Base-by-base conservation (phyloP, 768 basidiomycete genomes). In the Leccinum subtestaceum region DNA sequence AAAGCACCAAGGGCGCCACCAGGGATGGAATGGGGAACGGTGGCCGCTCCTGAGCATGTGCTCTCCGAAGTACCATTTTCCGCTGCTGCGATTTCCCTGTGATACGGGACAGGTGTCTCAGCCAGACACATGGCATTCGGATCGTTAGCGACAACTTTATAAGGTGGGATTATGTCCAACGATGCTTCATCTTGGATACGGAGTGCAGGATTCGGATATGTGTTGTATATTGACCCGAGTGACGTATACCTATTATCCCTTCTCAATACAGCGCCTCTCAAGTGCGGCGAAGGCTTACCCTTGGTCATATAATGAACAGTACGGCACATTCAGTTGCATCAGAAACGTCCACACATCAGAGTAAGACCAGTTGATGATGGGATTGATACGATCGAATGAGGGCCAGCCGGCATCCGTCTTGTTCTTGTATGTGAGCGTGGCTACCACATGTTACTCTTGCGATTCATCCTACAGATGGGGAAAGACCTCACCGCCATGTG, bases 341-440 rank as follows among this genome's bases (percentile, higher is more conserved):
- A 99, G 77, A 76, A 95, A 99, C 2, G 77, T 76, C 97, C 97
- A 99, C 5, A 99, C 85, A 62, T 95, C 86, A 10, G 75, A 70
- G 74, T 99, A 99, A 1, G 85, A 80, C 97, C 97, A 99, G 70
- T 98, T 88, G 58, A 99, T 91, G 66, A 99, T 89, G 0, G 97
- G 97, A 69, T 98, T 95, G 19, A 98, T 84, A 19, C 97, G 86
- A 70, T 93, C 88, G 65, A 94, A 94, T 5, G 70, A 66, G 7
- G 97, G 96, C 97, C 97, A 99, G 56, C 81, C 88, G 0, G 84
- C 76, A 73, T 99, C 97, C 5, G 95, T 97, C 72, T 84, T 88
- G 62, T 86, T 88, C 56, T 83, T 81, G 65, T 85, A 82, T 0
- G 84, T 80, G 57, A 97, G 80, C n/a, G 74, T 83, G 4, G 85